Percentiles rank a stretch among this genome's conserved stretches.
phyloP scores from a whole-genome alignment of 768 basidiomycete species.

The Strobilomyces dryophilus region DNA sequence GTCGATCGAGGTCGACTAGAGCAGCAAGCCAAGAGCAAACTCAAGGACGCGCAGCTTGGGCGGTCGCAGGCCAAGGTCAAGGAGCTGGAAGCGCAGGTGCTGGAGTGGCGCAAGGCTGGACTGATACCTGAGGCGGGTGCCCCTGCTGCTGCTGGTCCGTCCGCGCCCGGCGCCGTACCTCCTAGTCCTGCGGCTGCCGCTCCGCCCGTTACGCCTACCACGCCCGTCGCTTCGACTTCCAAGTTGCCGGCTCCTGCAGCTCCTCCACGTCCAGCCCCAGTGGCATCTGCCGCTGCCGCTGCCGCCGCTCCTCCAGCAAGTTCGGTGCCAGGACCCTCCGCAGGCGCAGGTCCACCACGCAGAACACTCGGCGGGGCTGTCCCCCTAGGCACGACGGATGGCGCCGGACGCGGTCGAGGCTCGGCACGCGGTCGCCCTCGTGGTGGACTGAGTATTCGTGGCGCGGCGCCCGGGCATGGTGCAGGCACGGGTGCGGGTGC shows the following conservation, averaged over 20 bases:
- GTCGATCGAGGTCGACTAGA: constrained; percentile 70
- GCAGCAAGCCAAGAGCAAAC: constrained; percentile 51
- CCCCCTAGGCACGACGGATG: constrained; percentile 21
- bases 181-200: constrained; percentile 14
- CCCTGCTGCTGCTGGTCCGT: constrained; percentile 15
- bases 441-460: constrained; percentile 26
- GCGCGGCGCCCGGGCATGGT: constrained; percentile 22
- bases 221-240: constrained; percentile 27
- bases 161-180: constrained; percentile 10
- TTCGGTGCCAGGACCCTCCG: constrained; percentile 13
- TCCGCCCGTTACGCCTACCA: constrained; percentile 20
- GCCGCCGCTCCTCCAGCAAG: constrained; percentile 13
- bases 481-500: constrained; percentile 13
- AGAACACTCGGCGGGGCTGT: constrained; percentile 30
- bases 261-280: constrained; percentile 8
- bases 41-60: constrained; percentile 71
- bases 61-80: constrained; percentile 59
- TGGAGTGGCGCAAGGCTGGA: constrained; percentile 52
- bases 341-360: constrained; percentile 30
- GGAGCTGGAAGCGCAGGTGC: constrained; percentile 61
- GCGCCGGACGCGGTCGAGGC: constrained; percentile 34
- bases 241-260: constrained; percentile 7
- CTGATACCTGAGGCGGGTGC: constrained; percentile 37
- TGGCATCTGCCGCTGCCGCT: not conserved
- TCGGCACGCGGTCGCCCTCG: constrained; percentile 24